Conservation (phyloP, 2,329 filamentous ascomycete species). For the Thyridium curvatum region DNA sequence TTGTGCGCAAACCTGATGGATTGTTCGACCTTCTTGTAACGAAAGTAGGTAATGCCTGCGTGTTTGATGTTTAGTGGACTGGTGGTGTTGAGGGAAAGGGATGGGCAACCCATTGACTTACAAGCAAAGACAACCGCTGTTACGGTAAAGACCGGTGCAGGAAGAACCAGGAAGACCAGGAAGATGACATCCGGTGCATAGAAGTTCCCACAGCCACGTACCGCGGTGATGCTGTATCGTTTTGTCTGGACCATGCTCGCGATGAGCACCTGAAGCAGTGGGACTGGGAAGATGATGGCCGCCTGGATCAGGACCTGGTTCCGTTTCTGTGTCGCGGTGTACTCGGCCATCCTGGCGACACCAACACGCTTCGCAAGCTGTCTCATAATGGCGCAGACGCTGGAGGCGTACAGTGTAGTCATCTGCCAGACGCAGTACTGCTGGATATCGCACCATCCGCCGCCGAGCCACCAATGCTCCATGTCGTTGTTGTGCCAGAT, state of each 20-base stretch:
- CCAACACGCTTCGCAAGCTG: constrained; percentile 45
- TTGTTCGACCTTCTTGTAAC: constrained; percentile 39
- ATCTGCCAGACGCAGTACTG: constrained; percentile 26
- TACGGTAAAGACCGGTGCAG: constrained; percentile 35
- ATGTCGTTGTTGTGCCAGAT: constrained; percentile 49
- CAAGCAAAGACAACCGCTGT: constrained; percentile 40
- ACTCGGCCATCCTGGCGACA: constrained; percentile 31
- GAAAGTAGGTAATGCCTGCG: constrained; percentile 1
- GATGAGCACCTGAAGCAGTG: constrained; percentile 40
- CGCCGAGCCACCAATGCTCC: constrained; percentile 42
- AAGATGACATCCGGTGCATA: constrained; percentile 40
- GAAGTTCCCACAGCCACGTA: constrained; percentile 41
- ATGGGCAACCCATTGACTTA: constrained; percentile 28
- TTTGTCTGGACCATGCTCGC: constrained; percentile 39
- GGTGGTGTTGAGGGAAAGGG: not conserved
- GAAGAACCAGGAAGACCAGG: constrained; percentile 40
- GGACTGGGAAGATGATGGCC: constrained; percentile 48
- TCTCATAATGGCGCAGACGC: constrained; percentile 48
- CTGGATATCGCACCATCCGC: constrained; percentile 48
- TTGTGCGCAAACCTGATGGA: constrained; percentile 30
- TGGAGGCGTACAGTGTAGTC: constrained; percentile 39
- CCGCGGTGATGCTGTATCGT: constrained; percentile 42
- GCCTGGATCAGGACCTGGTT: constrained; percentile 38
- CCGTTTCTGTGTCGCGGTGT: constrained; percentile 32
- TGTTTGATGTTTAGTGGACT: not conserved